Conservation (phyloP, 805 yeast species). For the Sugiyamaella boreocaroliniensis region DNA sequence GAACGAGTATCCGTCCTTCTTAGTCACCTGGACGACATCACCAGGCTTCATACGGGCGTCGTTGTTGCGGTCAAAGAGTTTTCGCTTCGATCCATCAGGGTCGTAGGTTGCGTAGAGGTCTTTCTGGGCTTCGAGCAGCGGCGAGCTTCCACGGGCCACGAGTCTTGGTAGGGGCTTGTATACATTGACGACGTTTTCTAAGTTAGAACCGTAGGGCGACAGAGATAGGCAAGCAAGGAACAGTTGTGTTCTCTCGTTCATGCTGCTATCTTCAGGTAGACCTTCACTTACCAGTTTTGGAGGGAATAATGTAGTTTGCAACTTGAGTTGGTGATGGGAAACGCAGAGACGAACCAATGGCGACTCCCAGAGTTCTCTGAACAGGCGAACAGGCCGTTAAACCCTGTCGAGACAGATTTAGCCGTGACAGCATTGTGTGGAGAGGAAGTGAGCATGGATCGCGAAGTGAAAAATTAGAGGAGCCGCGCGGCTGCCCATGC, state of each 20-base stretch:
- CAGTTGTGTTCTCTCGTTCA: no score
- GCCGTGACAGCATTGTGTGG: not conserved
- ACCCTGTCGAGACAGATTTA: not conserved
- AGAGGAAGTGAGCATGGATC: not conserved
- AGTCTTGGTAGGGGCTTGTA: conserved; percentile 30
- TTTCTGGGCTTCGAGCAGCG: conserved; percentile 41
- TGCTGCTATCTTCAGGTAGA: no score
- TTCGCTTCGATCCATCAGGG: conserved; percentile 60
- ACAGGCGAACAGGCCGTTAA: not conserved
- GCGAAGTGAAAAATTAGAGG: not conserved
- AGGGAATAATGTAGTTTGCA: conserved; percentile 1
- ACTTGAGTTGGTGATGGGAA: not conserved
- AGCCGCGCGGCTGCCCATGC: not conserved
- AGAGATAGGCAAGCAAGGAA: no score
- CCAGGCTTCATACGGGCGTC: conserved; percentile 63
- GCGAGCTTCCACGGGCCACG: conserved; percentile 26
- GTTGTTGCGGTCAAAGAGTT: conserved; percentile 42
- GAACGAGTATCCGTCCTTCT: conserved; percentile 51
- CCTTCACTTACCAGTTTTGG: not conserved
- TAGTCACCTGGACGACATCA: conserved; percentile 71
- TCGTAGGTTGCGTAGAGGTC: conserved; percentile 58
- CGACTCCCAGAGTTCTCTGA: not conserved
- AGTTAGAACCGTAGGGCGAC: not conserved
- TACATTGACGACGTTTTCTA: conserved; percentile 29
- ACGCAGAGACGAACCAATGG: no score